phyloP scores from a whole-genome alignment of 2,329 filamentous ascomycete genomes.

The Aspergillaceae sp. region DNA sequence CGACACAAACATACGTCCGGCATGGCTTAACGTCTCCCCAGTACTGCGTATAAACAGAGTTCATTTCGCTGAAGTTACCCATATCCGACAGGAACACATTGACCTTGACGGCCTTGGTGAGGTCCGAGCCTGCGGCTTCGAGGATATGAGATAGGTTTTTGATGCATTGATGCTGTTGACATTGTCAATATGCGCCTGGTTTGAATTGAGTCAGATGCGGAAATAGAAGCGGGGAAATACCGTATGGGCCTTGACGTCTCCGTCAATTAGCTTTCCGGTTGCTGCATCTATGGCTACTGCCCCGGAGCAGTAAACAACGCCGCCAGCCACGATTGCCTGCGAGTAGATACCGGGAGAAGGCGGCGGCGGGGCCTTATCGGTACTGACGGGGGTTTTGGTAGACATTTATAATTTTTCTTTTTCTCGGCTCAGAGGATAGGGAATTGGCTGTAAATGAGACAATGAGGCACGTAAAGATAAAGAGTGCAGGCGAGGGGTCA shows the following conservation, averaged over 20 bases:
- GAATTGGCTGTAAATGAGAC: neutral
- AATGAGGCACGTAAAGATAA: too few relatives aligned
- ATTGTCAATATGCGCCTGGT: conserved; percentile 3
- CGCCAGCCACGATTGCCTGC: conserved; percentile 54
- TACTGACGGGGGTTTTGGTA: conserved; percentile 35
- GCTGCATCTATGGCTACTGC: conserved; percentile 50
- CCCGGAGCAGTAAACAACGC: conserved; percentile 64
- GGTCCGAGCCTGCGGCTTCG: conserved; percentile 49
- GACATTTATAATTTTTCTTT: conserved; percentile 20
- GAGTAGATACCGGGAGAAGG: conserved; percentile 49
- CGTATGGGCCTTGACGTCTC: conserved; percentile 47
- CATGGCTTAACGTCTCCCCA: conserved; percentile 54
- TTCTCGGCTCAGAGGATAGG: too few relatives aligned
- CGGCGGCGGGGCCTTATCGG: conserved; percentile 42
- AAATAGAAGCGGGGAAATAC: conserved; percentile 27
- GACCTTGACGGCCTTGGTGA: conserved; percentile 57
- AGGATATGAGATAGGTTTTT: conserved; percentile 53
- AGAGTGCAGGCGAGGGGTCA: too few relatives aligned
- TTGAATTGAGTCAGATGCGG: neutral
- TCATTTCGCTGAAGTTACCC: conserved; percentile 66
- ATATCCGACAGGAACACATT: conserved; percentile 60
- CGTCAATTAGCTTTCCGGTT: conserved; percentile 49
- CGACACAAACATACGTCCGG: conserved; percentile 17
- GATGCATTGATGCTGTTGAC: conserved; percentile 44
- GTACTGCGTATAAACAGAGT: conserved; percentile 74